A percentile compares a stretch with the other conserved stretches of the same genome.
Evolutionary conservation across 345 rosid genomes (phyloP).

Genomic region (Kandelia obovata): DNA sequence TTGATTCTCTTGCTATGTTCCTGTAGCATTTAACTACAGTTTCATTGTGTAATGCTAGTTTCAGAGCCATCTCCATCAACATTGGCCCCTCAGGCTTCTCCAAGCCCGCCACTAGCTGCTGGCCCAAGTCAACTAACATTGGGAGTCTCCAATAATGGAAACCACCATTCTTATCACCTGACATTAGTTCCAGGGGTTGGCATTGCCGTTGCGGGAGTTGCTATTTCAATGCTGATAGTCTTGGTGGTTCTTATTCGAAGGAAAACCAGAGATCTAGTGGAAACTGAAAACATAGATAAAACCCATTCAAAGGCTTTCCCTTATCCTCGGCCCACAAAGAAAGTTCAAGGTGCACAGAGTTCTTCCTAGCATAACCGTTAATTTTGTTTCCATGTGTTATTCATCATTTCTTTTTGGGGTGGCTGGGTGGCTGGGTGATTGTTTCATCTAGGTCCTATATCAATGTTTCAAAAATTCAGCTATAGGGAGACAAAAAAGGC

Average conservation of each 20-base stretch:
- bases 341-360: constrained; percentile 56
- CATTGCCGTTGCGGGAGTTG: constrained; percentile 55
- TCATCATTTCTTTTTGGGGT: neutral
- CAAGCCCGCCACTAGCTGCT: constrained; percentile 53
- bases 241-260: constrained; percentile 66
- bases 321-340: constrained; percentile 46
- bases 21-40: no score
- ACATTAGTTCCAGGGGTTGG: constrained; percentile 62
- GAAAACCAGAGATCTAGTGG: constrained; percentile 61
- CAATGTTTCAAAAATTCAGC: constrained; percentile 67
- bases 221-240: constrained; percentile 55
- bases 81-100: constrained; percentile 48
- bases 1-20: constrained; percentile 6
- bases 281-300: constrained; percentile 41
- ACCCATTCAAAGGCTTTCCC: constrained; percentile 47
- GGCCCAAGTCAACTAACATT: constrained; percentile 58
- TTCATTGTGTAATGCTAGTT: constrained; percentile 24
- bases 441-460: constrained; percentile 48
- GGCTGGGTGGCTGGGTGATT: neutral
- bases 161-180: constrained; percentile 58
- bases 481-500: constrained; percentile 80
- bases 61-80: constrained; percentile 49
- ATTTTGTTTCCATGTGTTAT: neutral
- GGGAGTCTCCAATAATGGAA: constrained; percentile 37
- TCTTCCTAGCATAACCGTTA: neutral